Percentiles rank a stretch among this genome's conserved stretches.
phyloP scores from a whole-genome alignment of 768 basidiomycete genomes.

The Phallus indusiatus region DNA sequence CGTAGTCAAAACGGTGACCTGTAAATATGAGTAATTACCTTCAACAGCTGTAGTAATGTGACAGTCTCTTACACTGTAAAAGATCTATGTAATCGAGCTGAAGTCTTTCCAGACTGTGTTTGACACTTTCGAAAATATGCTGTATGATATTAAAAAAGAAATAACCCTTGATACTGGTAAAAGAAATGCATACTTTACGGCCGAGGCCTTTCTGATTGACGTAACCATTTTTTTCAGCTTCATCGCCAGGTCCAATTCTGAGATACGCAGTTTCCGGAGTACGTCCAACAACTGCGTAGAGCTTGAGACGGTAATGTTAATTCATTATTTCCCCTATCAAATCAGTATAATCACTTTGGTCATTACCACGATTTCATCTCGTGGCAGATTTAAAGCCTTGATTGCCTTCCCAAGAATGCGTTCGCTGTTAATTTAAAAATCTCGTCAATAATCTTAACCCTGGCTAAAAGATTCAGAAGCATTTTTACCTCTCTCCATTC shows the following conservation, averaged over 20 bases:
- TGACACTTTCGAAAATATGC: constrained; percentile 67
- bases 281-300: neutral
- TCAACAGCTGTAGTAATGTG: neutral
- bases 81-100: constrained; percentile 72
- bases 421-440: constrained; percentile 18
- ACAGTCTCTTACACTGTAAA: constrained; percentile 42
- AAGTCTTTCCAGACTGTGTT: constrained; percentile 51
- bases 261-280: neutral
- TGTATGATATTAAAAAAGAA: constrained; percentile 17
- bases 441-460: neutral
- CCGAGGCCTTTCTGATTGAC: constrained; percentile 39
- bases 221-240: constrained; percentile 30
- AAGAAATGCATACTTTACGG: constrained; percentile 26
- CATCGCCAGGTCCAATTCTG: neutral
- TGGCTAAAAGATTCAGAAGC: neutral
- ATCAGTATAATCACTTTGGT: constrained; percentile 35
- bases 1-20: constrained; percentile 2
- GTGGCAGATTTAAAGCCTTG: constrained; percentile 30
- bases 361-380: constrained; percentile 36
- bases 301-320: neutral
- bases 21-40: constrained; percentile 1
- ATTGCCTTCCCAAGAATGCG: constrained; percentile 37
- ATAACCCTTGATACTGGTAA: no score
- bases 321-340: neutral
- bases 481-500: constrained; percentile 36